These are phyloP conservation scores for Mycena vitilis DNA, from an alignment of 768 basidiomycete species.

Conservation along the genomic window DNA sequence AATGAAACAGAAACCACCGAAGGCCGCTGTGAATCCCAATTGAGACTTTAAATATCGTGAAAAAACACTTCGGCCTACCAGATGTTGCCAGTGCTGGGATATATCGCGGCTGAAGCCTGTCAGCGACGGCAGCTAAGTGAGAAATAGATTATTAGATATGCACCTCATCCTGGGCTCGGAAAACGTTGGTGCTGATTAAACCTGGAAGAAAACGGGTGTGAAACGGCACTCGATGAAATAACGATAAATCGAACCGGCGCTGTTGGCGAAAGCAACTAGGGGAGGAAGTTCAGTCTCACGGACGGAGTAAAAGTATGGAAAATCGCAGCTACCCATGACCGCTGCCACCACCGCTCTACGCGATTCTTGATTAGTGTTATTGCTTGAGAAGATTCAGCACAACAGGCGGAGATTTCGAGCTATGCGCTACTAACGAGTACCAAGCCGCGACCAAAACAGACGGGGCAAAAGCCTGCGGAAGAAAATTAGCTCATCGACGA, in stretches of 20 bases:
- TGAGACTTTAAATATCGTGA: background rate
- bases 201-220: slow-evolving; percentile 30
- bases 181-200: slow-evolving; percentile 64
- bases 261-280: slow-evolving; percentile 59
- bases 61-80: slow-evolving; percentile 41
- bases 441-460: slow-evolving; percentile 59
- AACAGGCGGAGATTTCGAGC: background rate
- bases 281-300: background rate
- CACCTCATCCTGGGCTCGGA: slow-evolving; percentile 56
- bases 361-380: slow-evolving; percentile 62
- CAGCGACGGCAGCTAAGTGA: background rate
- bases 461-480: slow-evolving; percentile 56
- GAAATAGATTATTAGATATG: no score
- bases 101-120: slow-evolving; percentile 51
- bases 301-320: background rate
- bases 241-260: slow-evolving; percentile 8
- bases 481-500: background rate
- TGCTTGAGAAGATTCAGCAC: slow-evolving; percentile 42
- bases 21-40: slow-evolving; percentile 48
- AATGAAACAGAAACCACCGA: slow-evolving; percentile 59
- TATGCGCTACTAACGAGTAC: slow-evolving; percentile 25
- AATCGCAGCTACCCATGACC: slow-evolving; percentile 59
- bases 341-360: slow-evolving; percentile 62
- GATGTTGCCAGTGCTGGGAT: slow-evolving; percentile 61
- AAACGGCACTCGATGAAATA: no score